These are phyloP conservation scores for Bruguiera sexangula DNA, from an alignment of 345 rosid genomes.

Conservation along the genomic window DNA sequence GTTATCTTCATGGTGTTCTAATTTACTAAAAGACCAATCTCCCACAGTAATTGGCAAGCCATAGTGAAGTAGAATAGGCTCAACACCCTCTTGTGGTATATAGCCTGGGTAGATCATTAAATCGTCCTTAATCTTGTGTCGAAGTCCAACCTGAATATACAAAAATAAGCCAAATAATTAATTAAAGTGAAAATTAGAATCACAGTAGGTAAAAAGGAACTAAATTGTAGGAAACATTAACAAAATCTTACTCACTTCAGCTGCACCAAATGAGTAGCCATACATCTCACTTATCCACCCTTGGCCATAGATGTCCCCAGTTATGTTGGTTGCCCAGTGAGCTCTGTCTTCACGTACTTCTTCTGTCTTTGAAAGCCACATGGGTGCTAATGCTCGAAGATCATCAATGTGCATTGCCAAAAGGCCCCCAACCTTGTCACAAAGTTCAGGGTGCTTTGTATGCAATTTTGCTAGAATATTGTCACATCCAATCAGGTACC, in stretches of 20 bases:
- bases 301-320: conserved; percentile 92
- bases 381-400: conserved; percentile 80
- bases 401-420: conserved; percentile 97
- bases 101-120: conserved; percentile 98
- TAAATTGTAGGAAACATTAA: conserved; percentile 7
- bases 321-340: conserved; percentile 92
- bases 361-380: conserved; percentile 98
- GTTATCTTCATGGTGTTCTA: conserved; percentile 84
- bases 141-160: conserved; percentile 74
- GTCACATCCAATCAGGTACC: conserved; percentile 93
- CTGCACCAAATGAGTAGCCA: conserved; percentile 99
- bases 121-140: conserved; percentile 69
- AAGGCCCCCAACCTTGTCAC: conserved; percentile 99
- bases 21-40: conserved; percentile 94
- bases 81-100: conserved; percentile 71
- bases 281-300: conserved; percentile 99
- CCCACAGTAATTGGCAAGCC: conserved; percentile 84
- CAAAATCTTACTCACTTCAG: conserved; percentile 52
- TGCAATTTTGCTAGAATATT: conserved; percentile 80
- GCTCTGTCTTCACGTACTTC: conserved; percentile 88
- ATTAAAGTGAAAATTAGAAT: not conserved
- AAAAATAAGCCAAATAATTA: conserved; percentile 12
- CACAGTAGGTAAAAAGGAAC: not conserved
- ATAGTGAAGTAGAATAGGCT: conserved; percentile 90
- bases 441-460: conserved; percentile 71